phyloP scores from a whole-genome alignment of 495 filamentous ascomycete genomes.

The Penicillium tannophilum region DNA sequence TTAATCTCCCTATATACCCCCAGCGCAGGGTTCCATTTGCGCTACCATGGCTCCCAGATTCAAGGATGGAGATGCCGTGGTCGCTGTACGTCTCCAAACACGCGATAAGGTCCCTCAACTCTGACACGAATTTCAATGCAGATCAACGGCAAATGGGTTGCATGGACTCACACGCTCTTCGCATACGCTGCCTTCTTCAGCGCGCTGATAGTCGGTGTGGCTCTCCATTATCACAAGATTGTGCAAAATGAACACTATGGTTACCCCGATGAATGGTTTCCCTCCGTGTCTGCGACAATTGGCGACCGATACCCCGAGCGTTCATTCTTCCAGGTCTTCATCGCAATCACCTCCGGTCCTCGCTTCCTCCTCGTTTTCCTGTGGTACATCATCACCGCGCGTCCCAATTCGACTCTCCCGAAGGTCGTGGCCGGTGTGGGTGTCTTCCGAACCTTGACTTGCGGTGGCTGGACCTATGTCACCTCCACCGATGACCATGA shows the following conservation, averaged over 20 bases:
- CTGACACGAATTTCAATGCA: conserved; percentile 31
- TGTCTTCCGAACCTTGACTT: conserved; percentile 86
- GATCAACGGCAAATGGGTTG: conserved; percentile 90
- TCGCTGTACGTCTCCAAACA: conserved; percentile 55
- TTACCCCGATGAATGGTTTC: conserved; percentile 98
- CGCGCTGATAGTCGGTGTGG: conserved; percentile 81
- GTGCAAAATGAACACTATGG: conserved; percentile 97
- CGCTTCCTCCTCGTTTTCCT: conserved; percentile 89
- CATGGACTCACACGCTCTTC: conserved; percentile 80
- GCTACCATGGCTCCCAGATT: conserved; percentile 75
- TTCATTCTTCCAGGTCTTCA: conserved; percentile 95
- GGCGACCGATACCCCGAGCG: conserved; percentile 97
- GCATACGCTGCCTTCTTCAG: conserved; percentile 93
- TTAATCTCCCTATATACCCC: conserved; percentile 20
- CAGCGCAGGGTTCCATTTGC: conserved; percentile 28
- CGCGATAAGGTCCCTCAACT: conserved; percentile 13
- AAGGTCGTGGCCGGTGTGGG: conserved; percentile 82
- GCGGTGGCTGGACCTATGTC: conserved; percentile 98
- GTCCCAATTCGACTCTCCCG: conserved; percentile 70
- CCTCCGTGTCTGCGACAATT: conserved; percentile 97
- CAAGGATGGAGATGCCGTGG: conserved; percentile 86
- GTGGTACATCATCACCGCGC: conserved; percentile 87
- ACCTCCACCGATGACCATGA: conserved; percentile 98
- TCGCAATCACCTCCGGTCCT: conserved; percentile 93
- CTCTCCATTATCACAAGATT: conserved; percentile 93